phyloP scores from a whole-genome alignment of 2,329 filamentous ascomycete genomes.

The Fusarium pseudocircinatum region DNA sequence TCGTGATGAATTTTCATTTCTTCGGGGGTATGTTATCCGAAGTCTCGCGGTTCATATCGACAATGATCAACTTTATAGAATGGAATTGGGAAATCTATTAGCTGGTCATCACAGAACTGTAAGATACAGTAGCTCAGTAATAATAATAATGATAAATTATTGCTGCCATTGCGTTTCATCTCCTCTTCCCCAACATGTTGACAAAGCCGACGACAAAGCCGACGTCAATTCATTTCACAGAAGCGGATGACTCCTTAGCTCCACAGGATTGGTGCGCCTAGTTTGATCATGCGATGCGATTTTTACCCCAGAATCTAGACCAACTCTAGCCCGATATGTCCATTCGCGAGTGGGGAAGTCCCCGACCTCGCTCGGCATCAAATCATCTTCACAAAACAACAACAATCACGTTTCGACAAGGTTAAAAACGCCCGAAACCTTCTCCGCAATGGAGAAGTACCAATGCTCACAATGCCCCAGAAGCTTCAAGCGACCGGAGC shows the following conservation, averaged over 20 bases:
- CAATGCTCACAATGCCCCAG: slow-evolving; percentile 21
- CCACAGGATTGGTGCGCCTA: not conserved
- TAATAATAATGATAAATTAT: not conserved
- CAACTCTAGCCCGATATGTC: not conserved
- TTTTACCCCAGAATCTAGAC: not conserved
- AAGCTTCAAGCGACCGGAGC: slow-evolving; percentile 35
- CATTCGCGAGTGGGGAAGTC: not conserved
- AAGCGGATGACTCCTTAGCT: not conserved
- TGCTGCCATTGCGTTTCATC: not conserved
- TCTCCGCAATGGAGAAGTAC: slow-evolving; percentile 5
- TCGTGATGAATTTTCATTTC: not conserved
- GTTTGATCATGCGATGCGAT: not conserved
- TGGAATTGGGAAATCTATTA: not conserved
- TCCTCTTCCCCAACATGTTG: accelerated
- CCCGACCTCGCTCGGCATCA: not conserved
- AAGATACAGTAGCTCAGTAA: accelerated
- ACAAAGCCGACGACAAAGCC: too few species aligned
- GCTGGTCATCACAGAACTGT: too few species aligned
- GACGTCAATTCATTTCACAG: not conserved
- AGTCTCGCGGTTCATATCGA: accelerated
- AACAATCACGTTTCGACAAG: not conserved
- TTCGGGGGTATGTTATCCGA: not conserved
- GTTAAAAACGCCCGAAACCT: not conserved
- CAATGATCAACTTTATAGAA: accelerated
- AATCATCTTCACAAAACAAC: not conserved